phyloP scores from a whole-genome alignment of 192 early-diverging fungal species.

The Coemansia sp. region DNA sequence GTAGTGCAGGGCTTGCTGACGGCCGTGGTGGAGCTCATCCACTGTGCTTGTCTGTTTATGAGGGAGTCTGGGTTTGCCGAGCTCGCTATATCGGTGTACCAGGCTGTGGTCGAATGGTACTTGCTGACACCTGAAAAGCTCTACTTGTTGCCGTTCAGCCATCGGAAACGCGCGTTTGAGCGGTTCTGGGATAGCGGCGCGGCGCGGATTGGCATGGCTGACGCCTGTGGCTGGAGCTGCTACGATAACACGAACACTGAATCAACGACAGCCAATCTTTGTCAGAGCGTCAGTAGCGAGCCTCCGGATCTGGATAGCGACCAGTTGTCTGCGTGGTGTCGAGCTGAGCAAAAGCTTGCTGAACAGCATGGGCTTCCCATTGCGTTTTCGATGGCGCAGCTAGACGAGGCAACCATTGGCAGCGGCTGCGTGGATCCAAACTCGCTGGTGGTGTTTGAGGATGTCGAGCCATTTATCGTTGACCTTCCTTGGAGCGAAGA shows the following conservation, averaged over 20 bases:
- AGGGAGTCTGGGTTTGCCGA: conserved; percentile 26
- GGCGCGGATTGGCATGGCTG: conserved; percentile 16
- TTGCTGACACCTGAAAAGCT: conserved; percentile 7
- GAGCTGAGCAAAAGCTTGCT: neutral
- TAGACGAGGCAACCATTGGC: neutral
- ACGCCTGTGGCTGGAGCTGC: conserved; percentile 17
- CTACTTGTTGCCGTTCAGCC: neutral
- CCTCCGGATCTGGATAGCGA: neutral
- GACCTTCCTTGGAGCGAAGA: conserved; percentile 13
- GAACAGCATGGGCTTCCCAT: neutral
- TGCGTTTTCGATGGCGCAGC: neutral
- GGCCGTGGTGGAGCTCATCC: conserved; percentile 16
- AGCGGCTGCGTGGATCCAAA: conserved; percentile 12
- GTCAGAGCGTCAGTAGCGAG: neutral
- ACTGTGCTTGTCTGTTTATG: conserved; percentile 23
- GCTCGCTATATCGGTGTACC: conserved; percentile 18
- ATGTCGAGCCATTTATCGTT: conserved; percentile 28
- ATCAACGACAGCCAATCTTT: neutral
- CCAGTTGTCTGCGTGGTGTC: neutral
- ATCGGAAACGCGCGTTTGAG: conserved; percentile 19
- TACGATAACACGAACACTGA: neutral
- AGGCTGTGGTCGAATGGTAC: conserved; percentile 40
- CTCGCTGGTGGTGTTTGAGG: conserved; percentile 30
- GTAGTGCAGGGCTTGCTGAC: neutral
- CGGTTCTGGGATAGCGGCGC: conserved; percentile 32